Evolutionary conservation across 2,329 filamentous ascomycete genomes (phyloP).

Genomic region (Dactylonectria estremocensis): DNA sequence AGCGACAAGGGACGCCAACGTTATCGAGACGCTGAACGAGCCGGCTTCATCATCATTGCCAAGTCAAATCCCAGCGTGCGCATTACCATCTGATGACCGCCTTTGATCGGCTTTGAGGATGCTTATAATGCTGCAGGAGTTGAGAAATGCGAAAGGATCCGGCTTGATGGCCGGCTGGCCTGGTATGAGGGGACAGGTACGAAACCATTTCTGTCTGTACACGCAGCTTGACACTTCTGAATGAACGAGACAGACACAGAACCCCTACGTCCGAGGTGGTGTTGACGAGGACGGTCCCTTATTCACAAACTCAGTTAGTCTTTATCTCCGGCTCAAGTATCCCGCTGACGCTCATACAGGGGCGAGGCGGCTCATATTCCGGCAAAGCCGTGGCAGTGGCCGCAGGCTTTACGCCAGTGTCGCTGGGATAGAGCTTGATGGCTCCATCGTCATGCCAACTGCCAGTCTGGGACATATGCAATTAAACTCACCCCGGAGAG

Average conservation of each 20-base stretch:
- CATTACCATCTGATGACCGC: background rate
- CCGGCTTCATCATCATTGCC: background rate
- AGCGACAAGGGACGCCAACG: background rate
- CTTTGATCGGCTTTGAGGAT: too few species aligned
- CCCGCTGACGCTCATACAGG: conserved; percentile 18
- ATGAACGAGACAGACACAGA: conserved; percentile 22
- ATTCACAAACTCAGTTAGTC: background rate
- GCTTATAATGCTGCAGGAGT: background rate
- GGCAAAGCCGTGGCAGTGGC: conserved; percentile 70
- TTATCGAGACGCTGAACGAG: background rate
- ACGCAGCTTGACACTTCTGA: background rate
- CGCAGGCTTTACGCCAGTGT: conserved; percentile 67
- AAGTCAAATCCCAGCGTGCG: background rate
- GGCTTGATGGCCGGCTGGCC: conserved; percentile 29
- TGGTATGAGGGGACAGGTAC: conserved; percentile 27
- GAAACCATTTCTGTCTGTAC: background rate
- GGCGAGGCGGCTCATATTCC: conserved; percentile 67
- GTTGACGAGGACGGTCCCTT: background rate
- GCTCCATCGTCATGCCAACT: conserved; percentile 48
- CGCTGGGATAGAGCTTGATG: conserved; percentile 72
- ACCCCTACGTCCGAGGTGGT: conserved; percentile 29
- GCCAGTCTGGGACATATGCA: conserved; percentile 27
- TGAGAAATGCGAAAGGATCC: background rate
- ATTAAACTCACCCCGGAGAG: conserved; percentile 30
- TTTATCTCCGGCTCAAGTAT: background rate